Evolutionary conservation across 345 rosid genomes (phyloP).

Genomic region (Barbarea vulgaris): DNA sequence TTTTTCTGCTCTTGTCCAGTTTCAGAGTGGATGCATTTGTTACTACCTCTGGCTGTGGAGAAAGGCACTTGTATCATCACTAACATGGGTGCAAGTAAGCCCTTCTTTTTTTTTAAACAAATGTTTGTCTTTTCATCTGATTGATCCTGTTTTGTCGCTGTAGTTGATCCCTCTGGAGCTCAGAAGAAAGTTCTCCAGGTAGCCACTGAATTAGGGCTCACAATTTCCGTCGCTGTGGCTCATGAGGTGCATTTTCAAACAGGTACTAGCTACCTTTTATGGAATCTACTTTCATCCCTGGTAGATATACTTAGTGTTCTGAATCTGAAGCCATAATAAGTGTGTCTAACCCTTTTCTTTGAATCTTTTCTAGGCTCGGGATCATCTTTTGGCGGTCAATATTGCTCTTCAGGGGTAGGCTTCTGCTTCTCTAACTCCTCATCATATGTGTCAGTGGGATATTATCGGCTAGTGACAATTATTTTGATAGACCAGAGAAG

Average conservation of each 20-base stretch:
- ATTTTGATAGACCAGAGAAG: not conserved
- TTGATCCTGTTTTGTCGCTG: not conserved
- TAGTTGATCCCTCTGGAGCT: constrained; percentile 85
- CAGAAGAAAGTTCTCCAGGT: constrained; percentile 67
- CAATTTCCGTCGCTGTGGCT: constrained; percentile 72
- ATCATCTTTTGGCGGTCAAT: constrained; percentile 39
- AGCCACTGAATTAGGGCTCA: constrained; percentile 65
- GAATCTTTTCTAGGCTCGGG: constrained; percentile 49
- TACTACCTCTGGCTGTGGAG: constrained; percentile 75
- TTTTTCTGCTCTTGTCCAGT: constrained; percentile 44
- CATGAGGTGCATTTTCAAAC: constrained; percentile 55
- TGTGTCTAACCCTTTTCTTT: constrained; percentile 1
- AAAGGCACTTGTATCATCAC: constrained; percentile 76
- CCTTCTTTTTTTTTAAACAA: not conserved
- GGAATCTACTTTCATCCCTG: constrained; percentile 7
- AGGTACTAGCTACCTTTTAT: constrained; percentile 41
- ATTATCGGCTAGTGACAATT: not conserved
- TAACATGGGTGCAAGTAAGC: constrained; percentile 94
- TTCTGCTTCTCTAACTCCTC: constrained; percentile 38
- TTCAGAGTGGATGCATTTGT: constrained; percentile 80
- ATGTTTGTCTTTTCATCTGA: not conserved
- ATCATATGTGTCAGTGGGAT: not conserved
- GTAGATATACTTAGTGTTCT: not conserved
- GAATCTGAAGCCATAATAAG: not conserved
- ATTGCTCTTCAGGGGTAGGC: constrained; percentile 58